Percentiles rank a stretch among this genome's conserved stretches.
These are phyloP conservation scores for Alliaria petiolata DNA, from an alignment of 345 rosid species.

Conservation along the genomic window DNA sequence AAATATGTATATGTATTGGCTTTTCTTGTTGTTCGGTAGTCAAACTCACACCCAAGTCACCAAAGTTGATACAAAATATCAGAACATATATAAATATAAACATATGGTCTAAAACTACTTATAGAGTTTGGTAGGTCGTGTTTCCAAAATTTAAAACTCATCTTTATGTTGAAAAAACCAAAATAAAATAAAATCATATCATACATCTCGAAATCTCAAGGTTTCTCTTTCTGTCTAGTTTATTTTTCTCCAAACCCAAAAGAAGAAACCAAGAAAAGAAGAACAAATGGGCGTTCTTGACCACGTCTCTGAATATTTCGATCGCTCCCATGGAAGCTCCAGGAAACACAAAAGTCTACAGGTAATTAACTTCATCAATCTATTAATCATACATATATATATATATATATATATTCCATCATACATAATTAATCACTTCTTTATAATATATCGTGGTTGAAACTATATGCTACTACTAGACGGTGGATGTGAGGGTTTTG, in stretches of 20 bases:
- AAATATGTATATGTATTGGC: slow-evolving; percentile 4
- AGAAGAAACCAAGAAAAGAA: not conserved
- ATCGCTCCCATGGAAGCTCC: slow-evolving; percentile 61
- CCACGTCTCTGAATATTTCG: slow-evolving; percentile 73
- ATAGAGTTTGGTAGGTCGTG: slow-evolving; percentile 24
- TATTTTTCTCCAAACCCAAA: not conserved
- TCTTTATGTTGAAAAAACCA: not conserved
- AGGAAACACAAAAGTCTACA: slow-evolving; percentile 73
- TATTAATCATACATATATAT: not conserved
- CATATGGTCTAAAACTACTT: slow-evolving; percentile 24
- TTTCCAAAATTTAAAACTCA: not conserved
- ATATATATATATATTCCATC: too few relatives aligned
- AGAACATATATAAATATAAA: too few relatives aligned
- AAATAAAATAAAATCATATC: not conserved
- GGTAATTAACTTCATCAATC: slow-evolving; percentile 37
- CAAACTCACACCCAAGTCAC: slow-evolving; percentile 30
- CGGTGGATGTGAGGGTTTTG: slow-evolving; percentile 84
- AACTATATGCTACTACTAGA: slow-evolving; percentile 42
- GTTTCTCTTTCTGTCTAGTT: not conserved
- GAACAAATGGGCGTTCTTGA: slow-evolving; percentile 77
- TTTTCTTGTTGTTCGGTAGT: slow-evolving; percentile 27
- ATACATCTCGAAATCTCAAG: slow-evolving; percentile 2
- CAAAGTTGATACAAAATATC: not conserved
- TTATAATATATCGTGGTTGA: not conserved
- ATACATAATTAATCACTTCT: not conserved